phyloP scores from a whole-genome alignment of 352 stramenopile species.

The Achlya hypogyna region DNA sequence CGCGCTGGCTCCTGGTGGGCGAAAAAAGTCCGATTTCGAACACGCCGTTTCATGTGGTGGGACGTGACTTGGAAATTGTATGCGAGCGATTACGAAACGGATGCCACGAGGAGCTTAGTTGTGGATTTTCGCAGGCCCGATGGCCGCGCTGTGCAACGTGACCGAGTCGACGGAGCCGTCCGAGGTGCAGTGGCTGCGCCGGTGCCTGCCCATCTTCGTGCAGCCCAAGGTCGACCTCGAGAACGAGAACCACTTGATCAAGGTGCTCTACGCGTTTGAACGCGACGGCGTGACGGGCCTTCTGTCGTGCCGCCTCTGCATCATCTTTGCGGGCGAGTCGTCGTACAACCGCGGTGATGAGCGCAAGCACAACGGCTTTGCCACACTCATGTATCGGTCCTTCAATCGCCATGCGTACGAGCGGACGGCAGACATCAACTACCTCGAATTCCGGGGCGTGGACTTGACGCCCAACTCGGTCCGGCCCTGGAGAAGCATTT shows the following conservation, averaged over 20 bases:
- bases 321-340: slow-evolving; percentile 73
- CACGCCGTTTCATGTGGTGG: too few relatives aligned
- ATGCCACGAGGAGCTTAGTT: neutral
- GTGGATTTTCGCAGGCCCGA: slow-evolving; percentile 2
- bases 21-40: too few relatives aligned
- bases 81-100: slow-evolving; percentile 19
- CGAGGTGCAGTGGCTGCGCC: slow-evolving; percentile 66
- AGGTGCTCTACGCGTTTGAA: slow-evolving; percentile 76
- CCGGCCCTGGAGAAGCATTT: slow-evolving; percentile 52
- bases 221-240: slow-evolving; percentile 76
- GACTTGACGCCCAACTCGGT: slow-evolving; percentile 37
- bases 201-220: slow-evolving; percentile 73
- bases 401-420: slow-evolving; percentile 83
- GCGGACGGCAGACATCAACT: slow-evolving; percentile 84
- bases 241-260: slow-evolving; percentile 74
- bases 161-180: neutral
- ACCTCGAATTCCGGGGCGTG: slow-evolving; percentile 77
- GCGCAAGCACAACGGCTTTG: slow-evolving; percentile 61
- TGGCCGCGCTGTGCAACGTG: neutral
- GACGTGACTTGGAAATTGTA: too few relatives aligned
- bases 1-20: too few relatives aligned
- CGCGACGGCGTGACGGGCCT: slow-evolving; percentile 34
- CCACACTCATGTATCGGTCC: slow-evolving; percentile 71
- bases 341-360: slow-evolving; percentile 75
- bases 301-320: slow-evolving; percentile 69